A percentile compares a stretch with the other conserved stretches of the same genome.
Conservation (phyloP, 176 grass and related monocot genomes). For the Eragrostis nindensis region DNA sequence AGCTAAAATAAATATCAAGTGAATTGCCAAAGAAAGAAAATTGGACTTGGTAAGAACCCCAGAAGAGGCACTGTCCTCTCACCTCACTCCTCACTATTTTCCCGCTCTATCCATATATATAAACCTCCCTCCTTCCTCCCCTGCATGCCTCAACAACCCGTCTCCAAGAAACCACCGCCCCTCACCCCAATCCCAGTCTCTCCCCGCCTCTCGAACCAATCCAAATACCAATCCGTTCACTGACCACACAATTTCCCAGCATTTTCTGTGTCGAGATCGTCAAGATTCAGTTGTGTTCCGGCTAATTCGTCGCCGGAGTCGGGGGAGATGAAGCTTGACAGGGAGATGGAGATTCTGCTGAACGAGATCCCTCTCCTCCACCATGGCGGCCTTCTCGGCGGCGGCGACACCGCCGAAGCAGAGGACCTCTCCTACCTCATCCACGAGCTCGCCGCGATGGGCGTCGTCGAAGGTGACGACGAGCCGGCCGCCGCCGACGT, state of each 20-base stretch:
- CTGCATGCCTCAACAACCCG: slow-evolving; percentile 64
- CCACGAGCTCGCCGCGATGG: slow-evolving; percentile 44
- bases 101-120: slow-evolving; percentile 44
- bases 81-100: slow-evolving; percentile 47
- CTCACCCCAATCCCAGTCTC: slow-evolving; percentile 24
- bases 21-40: slow-evolving; percentile 39
- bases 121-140: slow-evolving; percentile 36
- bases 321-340: slow-evolving; percentile 56
- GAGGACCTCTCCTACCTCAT: slow-evolving; percentile 41
- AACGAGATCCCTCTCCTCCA: slow-evolving; percentile 66
- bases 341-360: slow-evolving; percentile 84
- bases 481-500: background rate
- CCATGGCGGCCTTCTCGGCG: slow-evolving; percentile 38
- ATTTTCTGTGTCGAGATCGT: background rate
- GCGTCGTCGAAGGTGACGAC: slow-evolving; percentile 43
- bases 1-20: background rate
- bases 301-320: background rate
- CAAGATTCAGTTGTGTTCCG: slow-evolving; percentile 5
- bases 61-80: slow-evolving; percentile 12
- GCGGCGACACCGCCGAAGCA: background rate
- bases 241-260: slow-evolving; percentile 25
- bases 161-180: slow-evolving; percentile 53
- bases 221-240: background rate
- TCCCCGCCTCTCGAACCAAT: background rate
- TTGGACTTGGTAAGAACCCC: slow-evolving; percentile 27